Evolutionary conservation across 495 filamentous ascomycete species (phyloP).

Genomic region (Corynascus novoguineensis): DNA sequence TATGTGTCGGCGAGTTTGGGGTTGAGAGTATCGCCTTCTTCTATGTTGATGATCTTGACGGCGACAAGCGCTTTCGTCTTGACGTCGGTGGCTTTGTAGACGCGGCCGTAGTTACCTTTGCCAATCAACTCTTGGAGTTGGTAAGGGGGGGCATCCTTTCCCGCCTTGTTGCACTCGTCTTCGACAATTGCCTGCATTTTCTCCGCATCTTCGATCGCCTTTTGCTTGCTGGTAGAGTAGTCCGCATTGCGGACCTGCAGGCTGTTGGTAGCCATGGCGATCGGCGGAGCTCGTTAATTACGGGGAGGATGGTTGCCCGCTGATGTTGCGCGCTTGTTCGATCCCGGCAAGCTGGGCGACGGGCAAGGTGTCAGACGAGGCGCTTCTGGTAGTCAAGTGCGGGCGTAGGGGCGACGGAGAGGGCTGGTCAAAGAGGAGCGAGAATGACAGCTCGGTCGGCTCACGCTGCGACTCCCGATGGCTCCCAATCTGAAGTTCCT

Average conservation of each 20-base stretch:
- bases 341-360: background rate
- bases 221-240: constrained; percentile 38
- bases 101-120: constrained; percentile 91
- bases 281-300: constrained; percentile 8
- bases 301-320: background rate
- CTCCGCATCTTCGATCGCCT: constrained; percentile 50
- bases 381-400: background rate
- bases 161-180: constrained; percentile 44
- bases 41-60: constrained; percentile 94
- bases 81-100: constrained; percentile 72
- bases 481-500: background rate
- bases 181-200: constrained; percentile 48
- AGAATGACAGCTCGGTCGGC: background rate
- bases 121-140: constrained; percentile 85
- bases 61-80: constrained; percentile 65
- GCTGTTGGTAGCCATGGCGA: constrained; percentile 32
- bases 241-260: constrained; percentile 38
- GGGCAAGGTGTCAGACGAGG: background rate
- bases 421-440: background rate
- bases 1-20: constrained; percentile 73
- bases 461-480: background rate
- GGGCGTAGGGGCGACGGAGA: background rate
- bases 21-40: constrained; percentile 71
- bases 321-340: background rate
- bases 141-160: constrained; percentile 52